Evolutionary conservation across 1,139 yeast genomes (phyloP).

Genomic region (Suhomyces guaymorum): DNA sequence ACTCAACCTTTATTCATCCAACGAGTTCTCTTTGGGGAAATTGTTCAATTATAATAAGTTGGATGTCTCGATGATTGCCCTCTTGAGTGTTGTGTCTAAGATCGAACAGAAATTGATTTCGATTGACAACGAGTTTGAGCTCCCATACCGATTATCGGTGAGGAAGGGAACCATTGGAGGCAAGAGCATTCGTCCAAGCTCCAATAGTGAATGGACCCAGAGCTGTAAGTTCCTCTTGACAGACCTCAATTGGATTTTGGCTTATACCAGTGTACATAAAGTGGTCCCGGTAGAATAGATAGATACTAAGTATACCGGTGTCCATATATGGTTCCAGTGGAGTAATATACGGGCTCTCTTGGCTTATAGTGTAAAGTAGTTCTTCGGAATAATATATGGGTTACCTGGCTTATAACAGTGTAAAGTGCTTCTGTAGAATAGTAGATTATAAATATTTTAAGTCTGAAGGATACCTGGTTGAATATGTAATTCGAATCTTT

Average conservation of each 20-base stretch:
- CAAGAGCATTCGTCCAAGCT: conserved; percentile 67
- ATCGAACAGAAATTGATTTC: conserved; percentile 51
- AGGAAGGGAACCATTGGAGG: conserved; percentile 73
- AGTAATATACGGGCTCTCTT: too few species aligned
- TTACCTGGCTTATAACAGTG: too few species aligned
- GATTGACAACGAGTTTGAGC: conserved; percentile 57
- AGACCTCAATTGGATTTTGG: conserved; percentile 58
- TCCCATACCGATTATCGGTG: conserved; percentile 59
- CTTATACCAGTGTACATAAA: conserved; percentile 40
- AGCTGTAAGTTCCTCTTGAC: conserved; percentile 83
- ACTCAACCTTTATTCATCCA: conserved; percentile 58
- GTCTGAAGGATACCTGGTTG: too few species aligned
- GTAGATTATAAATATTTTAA: too few species aligned
- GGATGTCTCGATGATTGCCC: conserved; percentile 76
- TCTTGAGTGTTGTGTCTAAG: conserved; percentile 61
- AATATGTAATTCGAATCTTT: too few species aligned
- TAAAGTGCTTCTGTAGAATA: too few species aligned
- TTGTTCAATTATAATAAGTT: conserved; percentile 68
- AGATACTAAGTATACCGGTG: too few species aligned
- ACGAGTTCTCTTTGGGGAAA: conserved; percentile 68
- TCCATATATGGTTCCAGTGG: too few species aligned
- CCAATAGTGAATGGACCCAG: conserved; percentile 85
- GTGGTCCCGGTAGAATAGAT: too few species aligned
- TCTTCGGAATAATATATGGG: too few species aligned
- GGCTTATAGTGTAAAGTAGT: too few species aligned